Evolutionary conservation across 139 green algal genomes (phyloP).

Genomic region (Mesotaenium endlicherianum): DNA sequence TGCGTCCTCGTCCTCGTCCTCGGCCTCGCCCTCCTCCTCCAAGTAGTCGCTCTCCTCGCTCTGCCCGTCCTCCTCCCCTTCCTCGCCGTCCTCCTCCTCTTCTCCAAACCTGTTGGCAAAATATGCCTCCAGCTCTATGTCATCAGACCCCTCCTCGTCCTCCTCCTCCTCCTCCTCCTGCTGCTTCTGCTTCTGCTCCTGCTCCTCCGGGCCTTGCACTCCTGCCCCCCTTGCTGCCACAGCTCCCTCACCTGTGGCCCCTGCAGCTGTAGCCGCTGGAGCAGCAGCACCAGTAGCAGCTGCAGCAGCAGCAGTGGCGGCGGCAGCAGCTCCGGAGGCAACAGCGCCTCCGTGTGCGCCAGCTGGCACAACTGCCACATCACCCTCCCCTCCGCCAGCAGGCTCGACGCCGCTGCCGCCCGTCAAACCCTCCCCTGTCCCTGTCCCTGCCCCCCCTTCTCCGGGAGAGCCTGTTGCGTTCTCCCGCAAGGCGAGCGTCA

Average conservation of each 20-base stretch:
- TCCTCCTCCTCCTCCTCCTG: conserved; percentile 4
- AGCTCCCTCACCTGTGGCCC: not conserved
- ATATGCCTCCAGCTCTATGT: not conserved
- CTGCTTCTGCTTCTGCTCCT: not conserved
- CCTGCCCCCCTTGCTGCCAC: not conserved
- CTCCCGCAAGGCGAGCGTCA: no score
- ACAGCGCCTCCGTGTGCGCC: not conserved
- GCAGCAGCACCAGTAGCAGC: not conserved
- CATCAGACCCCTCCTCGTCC: not conserved
- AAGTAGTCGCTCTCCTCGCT: not conserved
- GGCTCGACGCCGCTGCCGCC: not conserved
- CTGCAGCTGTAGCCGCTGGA: not conserved
- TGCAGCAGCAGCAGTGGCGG: not conserved
- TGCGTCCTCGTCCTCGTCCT: not conserved
- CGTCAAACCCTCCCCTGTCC: not conserved
- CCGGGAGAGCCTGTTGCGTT: no score
- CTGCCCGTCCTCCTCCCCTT: not conserved
- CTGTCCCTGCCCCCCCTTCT: not conserved
- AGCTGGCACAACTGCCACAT: no score
- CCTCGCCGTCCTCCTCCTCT: not conserved
- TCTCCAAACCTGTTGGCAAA: not conserved
- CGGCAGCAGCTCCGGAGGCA: not conserved
- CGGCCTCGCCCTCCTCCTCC: not conserved
- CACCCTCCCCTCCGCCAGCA: not conserved
- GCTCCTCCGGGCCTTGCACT: not conserved